These are phyloP conservation scores for Mimosa bimucronata DNA, from an alignment of 306 rosid genomes.

Conservation along the genomic window DNA sequence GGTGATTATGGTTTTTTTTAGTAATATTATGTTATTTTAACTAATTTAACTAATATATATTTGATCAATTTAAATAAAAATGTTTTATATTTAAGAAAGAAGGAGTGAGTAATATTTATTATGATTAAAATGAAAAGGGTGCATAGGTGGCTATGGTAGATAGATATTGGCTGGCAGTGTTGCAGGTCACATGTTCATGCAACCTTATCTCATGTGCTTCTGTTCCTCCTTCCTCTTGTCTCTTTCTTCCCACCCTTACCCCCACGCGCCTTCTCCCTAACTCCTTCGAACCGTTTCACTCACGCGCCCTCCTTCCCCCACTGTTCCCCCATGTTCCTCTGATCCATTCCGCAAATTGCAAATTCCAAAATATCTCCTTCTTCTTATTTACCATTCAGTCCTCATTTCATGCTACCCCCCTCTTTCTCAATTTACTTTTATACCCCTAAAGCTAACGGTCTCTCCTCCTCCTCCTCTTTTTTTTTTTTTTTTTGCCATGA, in stretches of 20 bases:
- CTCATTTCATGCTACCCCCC: not conserved
- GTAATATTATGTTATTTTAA: too few species aligned
- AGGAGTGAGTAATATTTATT: too few species aligned
- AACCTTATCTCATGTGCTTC: conserved; percentile 46
- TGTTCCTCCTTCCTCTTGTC: conserved; percentile 38
- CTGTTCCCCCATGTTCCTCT: not conserved
- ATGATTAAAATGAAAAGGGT: not conserved
- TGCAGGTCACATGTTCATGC: conserved; percentile 52
- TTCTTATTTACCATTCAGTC: conserved; percentile 14
- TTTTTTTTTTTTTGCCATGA: too few species aligned
- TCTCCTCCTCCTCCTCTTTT: too few species aligned
- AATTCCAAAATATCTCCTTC: conserved; percentile 3
- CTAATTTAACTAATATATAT: too few species aligned
- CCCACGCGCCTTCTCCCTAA: conserved; percentile 38
- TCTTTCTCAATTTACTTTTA: conserved; percentile 25
- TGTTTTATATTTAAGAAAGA: too few species aligned
- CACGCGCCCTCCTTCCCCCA: conserved; percentile 40
- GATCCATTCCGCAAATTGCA: not conserved
- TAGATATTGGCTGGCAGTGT: conserved; percentile 42
- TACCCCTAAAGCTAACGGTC: conserved; percentile 34
- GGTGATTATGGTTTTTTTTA: too few species aligned
- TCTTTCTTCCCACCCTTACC: not conserved
- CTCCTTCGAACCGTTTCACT: not conserved
- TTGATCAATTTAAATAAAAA: too few species aligned
- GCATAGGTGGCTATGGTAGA: not conserved